Conservation (phyloP, 148 eudicot genomes). For the Talinum fruticosum region DNA sequence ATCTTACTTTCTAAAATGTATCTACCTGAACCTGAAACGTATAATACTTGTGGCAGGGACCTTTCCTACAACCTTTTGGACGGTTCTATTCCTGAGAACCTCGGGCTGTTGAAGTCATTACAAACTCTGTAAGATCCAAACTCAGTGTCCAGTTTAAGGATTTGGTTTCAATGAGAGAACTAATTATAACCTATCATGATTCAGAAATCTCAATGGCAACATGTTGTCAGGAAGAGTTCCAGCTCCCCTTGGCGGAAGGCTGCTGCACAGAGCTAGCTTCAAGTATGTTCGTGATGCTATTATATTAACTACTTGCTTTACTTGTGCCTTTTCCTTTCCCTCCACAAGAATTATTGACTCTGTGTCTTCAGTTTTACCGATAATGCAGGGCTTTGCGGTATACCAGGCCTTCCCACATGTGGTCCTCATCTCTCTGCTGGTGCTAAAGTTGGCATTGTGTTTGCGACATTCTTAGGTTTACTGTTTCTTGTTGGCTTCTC, state of each 20-base stretch:
- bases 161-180: not conserved
- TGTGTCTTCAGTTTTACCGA: constrained; percentile 71
- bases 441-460: constrained; percentile 67
- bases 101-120: constrained; percentile 71
- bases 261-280: constrained; percentile 92
- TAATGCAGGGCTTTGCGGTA: constrained; percentile 90
- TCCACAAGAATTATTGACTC: constrained; percentile 2
- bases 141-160: not conserved
- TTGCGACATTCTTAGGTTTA: constrained; percentile 45
- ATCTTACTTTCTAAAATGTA: not conserved
- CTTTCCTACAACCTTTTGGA: constrained; percentile 84
- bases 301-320: not conserved
- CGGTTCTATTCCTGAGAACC: constrained; percentile 87
- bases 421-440: constrained; percentile 90
- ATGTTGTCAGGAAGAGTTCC: constrained; percentile 88
- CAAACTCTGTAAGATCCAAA: constrained; percentile 61
- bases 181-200: constrained; percentile 12
- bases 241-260: constrained; percentile 78
- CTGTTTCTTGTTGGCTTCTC: constrained; percentile 49
- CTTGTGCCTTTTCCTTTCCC: no score
- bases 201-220: constrained; percentile 89
- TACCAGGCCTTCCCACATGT: constrained; percentile 85
- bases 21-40: not conserved
- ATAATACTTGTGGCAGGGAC: constrained; percentile 55
- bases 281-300: constrained; percentile 47